Evolutionary conservation across 2,329 filamentous ascomycete species (phyloP).

Genomic region (Podosphaera xanthii): DNA sequence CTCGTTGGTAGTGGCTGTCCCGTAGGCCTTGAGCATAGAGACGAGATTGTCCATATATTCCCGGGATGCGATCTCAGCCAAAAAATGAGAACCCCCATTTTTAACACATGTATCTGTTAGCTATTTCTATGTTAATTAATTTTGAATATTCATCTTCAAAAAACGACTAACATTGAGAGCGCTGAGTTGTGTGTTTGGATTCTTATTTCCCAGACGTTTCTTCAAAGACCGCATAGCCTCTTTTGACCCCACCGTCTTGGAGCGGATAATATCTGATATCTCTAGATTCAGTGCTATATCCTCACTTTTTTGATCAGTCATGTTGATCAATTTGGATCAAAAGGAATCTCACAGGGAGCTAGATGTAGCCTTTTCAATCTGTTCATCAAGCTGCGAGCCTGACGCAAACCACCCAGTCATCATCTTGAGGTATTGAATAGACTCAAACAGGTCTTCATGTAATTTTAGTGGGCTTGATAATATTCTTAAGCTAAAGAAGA

Average conservation of each 20-base stretch:
- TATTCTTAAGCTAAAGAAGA: too few relatives aligned
- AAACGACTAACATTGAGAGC: slow-evolving; percentile 50
- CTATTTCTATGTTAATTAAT: slow-evolving; percentile 19
- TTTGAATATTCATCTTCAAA: background rate
- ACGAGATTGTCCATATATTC: slow-evolving; percentile 97
- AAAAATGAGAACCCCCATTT: slow-evolving; percentile 89
- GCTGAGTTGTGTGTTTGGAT: slow-evolving; percentile 87
- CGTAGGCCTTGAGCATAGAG: slow-evolving; percentile 66
- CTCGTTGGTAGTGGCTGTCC: slow-evolving; percentile 49
- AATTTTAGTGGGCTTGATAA: too few relatives aligned
- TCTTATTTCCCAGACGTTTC: slow-evolving; percentile 84
- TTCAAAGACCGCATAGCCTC: slow-evolving; percentile 96
- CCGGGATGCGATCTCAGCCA: slow-evolving; percentile 80
- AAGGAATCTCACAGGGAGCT: slow-evolving; percentile 44
- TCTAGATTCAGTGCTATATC: slow-evolving; percentile 95
- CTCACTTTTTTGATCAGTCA: slow-evolving; percentile 34
- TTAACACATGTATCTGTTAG: slow-evolving; percentile 97
- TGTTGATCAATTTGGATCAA: background rate
- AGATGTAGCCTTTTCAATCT: slow-evolving; percentile 89
- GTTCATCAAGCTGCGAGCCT: slow-evolving; percentile 82
- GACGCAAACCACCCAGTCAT: slow-evolving; percentile 97
- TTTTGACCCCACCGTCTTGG: slow-evolving; percentile 89
- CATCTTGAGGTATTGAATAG: slow-evolving; percentile 21
- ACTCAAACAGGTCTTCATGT: too few relatives aligned
- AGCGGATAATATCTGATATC: slow-evolving; percentile 92